Evolutionary conservation across 768 basidiomycete genomes (phyloP).

Genomic region (Russula brevipes): DNA sequence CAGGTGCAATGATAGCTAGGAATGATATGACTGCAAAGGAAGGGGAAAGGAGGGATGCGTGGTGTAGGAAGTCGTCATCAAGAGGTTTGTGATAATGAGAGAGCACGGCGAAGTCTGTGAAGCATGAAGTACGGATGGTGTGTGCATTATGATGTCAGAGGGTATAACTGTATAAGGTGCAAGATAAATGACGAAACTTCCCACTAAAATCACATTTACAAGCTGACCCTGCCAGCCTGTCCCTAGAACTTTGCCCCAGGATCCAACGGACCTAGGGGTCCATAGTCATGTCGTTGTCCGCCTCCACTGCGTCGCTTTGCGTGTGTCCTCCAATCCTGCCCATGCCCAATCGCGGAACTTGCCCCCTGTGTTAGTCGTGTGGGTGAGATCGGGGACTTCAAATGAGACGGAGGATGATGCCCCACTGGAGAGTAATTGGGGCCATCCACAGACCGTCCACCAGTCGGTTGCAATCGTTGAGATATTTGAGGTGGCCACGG

Average conservation of each 20-base stretch:
- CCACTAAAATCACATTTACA: constrained; percentile 13
- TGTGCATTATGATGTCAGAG: constrained; percentile 19
- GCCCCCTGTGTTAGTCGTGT: constrained; percentile 30
- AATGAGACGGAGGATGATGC: constrained; percentile 19
- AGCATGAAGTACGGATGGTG: constrained; percentile 18
- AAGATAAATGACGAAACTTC: constrained; percentile 17
- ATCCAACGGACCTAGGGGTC: constrained; percentile 44
- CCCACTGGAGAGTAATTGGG: constrained; percentile 19
- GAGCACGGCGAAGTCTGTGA: constrained; percentile 14
- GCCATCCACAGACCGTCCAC: constrained; percentile 33
- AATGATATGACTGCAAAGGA: constrained; percentile 15
- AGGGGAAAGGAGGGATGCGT: not conserved
- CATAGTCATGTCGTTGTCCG: constrained; percentile 38
- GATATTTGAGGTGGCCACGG: constrained; percentile 36
- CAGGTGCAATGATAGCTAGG: constrained; percentile 18
- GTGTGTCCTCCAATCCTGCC: constrained; percentile 36
- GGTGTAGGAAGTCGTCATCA: constrained; percentile 10
- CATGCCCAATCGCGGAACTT: constrained; percentile 34
- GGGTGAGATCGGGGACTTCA: constrained; percentile 33
- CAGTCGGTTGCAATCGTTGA: constrained; percentile 58
- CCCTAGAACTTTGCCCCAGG: constrained; percentile 30
- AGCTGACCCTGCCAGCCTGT: constrained; percentile 18
- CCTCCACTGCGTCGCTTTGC: constrained; percentile 40
- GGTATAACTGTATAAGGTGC: constrained; percentile 21
- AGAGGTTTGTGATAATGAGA: constrained; percentile 1